Percentiles rank a stretch among this genome's conserved stretches.
These are phyloP conservation scores for Colletotrichum cordylinicola DNA, from an alignment of 2,329 filamentous ascomycete genomes.

Conservation along the genomic window DNA sequence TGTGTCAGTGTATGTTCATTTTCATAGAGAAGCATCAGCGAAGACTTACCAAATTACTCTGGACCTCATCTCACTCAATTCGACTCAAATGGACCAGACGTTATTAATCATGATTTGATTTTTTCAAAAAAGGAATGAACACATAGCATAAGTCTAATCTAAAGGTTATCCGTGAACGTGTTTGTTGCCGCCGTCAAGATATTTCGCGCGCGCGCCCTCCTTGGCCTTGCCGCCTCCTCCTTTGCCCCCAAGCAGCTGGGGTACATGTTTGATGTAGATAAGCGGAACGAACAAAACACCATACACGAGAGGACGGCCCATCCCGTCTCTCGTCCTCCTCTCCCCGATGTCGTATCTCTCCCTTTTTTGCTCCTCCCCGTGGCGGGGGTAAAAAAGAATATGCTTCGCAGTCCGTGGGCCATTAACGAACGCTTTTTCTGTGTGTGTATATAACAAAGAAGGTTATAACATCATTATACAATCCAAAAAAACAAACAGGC, in stretches of 20 bases:
- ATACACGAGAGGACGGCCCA: background rate
- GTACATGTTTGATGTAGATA: background rate
- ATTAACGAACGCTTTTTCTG: constrained; percentile 10
- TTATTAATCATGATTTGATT: background rate
- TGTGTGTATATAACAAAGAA: background rate
- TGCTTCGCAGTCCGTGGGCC: constrained; percentile 8
- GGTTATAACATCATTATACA: constrained; percentile 22
- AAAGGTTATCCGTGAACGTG: constrained; percentile 1
- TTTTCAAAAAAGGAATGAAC: background rate
- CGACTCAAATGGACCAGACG: background rate
- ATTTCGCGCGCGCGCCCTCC: background rate
- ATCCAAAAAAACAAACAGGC: constrained; percentile 7
- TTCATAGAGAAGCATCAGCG: background rate
- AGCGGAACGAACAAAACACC: background rate
- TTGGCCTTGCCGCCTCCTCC: background rate
- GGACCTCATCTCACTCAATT: no score
- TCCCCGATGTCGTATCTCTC: background rate
- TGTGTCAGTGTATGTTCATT: no score
- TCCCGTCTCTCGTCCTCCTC: background rate
- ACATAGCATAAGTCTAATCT: constrained; percentile 1
- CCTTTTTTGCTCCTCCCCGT: background rate
- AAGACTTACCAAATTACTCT: background rate
- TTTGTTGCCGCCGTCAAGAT: background rate
- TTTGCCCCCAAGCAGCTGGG: background rate
- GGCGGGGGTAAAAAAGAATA: background rate